Evolutionary conservation across 345 rosid genomes (phyloP), one percentile per base, ranked within the genome.

Genomic region (Populus euphratica): DNA sequence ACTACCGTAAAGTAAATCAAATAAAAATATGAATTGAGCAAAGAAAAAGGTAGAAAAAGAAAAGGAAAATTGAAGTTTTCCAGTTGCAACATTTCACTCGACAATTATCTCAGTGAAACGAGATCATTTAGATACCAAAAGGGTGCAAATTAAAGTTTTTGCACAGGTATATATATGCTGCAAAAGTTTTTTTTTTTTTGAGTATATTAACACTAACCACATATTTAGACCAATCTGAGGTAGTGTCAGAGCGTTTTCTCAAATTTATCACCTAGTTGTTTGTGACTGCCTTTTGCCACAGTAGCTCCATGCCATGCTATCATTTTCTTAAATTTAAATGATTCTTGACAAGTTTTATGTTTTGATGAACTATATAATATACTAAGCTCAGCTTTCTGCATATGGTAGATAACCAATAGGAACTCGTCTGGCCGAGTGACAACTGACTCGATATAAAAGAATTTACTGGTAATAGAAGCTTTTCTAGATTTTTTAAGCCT

Each of bases 361-460:
- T 27, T 29, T 68, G 71, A 27, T 25, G 10, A 6, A 2, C 9
- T 71, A 27, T 65, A 2, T 10, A 50, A 16, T 3, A 33, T 33
- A 4, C 5, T 47, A 18, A 17, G 29, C 31, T 50, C 16, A 73
- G 39, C 36, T 73, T n/a, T 54, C 17, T 17, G 56, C 66, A 64
- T 61, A 54, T 36, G 9, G 74, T 31, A 59, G 68, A 79, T 62
- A 38, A 44, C 78, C 83, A 83, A 78, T 83, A 47, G 82, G 78
- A 79, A 80, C 74, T 78, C 59, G 62, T 39, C 76, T 73, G 74
- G 20, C 23, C 50, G 36, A 12, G 67, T 8, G 27, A 11, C 36
- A 6, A 27, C 35, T 29, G 39, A 71, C 18, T 71, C 43, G 49
- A 44, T 43, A 13, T 25, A 12, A 31, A 5, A 41, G 41, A 43